Conservation (phyloP, 768 basidiomycete species). For the Suillus luteus region DNA sequence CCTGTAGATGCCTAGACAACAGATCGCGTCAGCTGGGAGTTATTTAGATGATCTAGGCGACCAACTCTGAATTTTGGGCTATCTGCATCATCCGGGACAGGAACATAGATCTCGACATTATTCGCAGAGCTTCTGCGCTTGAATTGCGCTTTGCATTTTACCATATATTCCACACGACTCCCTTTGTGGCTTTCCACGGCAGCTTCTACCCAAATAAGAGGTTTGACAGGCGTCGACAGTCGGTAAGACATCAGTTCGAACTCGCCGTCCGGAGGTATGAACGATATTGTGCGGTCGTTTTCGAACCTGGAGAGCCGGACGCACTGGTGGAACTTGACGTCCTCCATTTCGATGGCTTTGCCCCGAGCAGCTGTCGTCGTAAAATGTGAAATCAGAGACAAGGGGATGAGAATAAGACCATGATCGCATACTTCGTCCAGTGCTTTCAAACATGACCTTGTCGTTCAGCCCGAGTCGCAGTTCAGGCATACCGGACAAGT, state of each 20-base stretch:
- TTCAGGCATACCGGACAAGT: conserved; percentile 99
- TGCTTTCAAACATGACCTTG: conserved; percentile 99
- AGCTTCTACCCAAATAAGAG: conserved; percentile 93
- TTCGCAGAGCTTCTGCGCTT: conserved; percentile 96
- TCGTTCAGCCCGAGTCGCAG: conserved; percentile 94
- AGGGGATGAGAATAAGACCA: background rate
- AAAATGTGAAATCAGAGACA: conserved; percentile 5
- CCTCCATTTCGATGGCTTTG: conserved; percentile 99
- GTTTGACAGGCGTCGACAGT: conserved; percentile 95
- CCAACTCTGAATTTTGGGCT: conserved; percentile 94
- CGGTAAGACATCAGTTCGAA: conserved; percentile 99
- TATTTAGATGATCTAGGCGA: conserved; percentile 2
- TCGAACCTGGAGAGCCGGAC: conserved; percentile 96
- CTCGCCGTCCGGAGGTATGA: conserved; percentile 98
- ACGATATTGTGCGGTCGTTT: conserved; percentile 97
- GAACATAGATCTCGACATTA: conserved; percentile 98
- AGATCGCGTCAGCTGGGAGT: background rate
- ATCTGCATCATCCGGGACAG: conserved; percentile 98
- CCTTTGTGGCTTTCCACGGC: conserved; percentile 93
- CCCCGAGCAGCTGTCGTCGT: conserved; percentile 73
- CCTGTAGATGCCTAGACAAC: conserved; percentile 82
- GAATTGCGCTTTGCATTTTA: conserved; percentile 96
- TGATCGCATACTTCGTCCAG: conserved; percentile 78
- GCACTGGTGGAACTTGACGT: conserved; percentile 99
- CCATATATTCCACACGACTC: conserved; percentile 93